A percentile compares a stretch with the other conserved stretches of the same genome.
Conservation (phyloP, 2,329 filamentous ascomycete genomes). For the Cladosporium sp. region DNA sequence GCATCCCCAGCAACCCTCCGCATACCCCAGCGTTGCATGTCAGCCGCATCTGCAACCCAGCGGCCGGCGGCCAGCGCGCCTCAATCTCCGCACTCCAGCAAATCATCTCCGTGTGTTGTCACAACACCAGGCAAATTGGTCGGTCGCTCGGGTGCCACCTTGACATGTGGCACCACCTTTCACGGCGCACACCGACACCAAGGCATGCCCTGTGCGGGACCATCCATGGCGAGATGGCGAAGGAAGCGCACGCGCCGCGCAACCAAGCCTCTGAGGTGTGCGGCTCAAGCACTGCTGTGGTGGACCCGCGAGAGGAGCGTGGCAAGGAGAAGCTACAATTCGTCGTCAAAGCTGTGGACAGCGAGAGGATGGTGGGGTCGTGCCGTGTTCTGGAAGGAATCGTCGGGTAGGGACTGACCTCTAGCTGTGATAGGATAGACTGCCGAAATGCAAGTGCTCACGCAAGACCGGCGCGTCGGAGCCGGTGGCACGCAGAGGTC, state of each 20-base stretch:
- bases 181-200: slow-evolving; percentile 4
- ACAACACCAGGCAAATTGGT: slow-evolving; percentile 8
- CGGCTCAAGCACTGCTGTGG: slow-evolving; percentile 10
- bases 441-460: slow-evolving; percentile 3
- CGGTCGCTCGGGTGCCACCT: slow-evolving; percentile 7
- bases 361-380: neutral
- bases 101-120: slow-evolving; percentile 6
- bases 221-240: neutral
- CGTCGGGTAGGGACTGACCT: neutral
- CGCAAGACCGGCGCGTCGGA: slow-evolving; percentile 9
- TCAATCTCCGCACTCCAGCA: slow-evolving; percentile 7
- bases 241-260: neutral
- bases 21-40: neutral
- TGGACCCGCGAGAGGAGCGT: neutral
- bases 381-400: slow-evolving; percentile 11
- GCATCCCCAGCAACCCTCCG: slow-evolving; percentile 4
- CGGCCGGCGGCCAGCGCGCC: slow-evolving; percentile 4
- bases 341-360: slow-evolving; percentile 1
- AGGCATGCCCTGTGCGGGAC: neutral
- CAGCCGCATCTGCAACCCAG: slow-evolving; percentile 13
- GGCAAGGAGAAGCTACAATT: slow-evolving; percentile 7
- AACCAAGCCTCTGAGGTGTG: slow-evolving; percentile 10
- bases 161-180: slow-evolving; percentile 11
- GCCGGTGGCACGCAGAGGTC: slow-evolving; percentile 8
- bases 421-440: slow-evolving; percentile 10